Percentiles rank a stretch among this genome's conserved stretches.
Conservation (phyloP, 805 yeast species). For the Cyberlindnera xylosilytica region DNA sequence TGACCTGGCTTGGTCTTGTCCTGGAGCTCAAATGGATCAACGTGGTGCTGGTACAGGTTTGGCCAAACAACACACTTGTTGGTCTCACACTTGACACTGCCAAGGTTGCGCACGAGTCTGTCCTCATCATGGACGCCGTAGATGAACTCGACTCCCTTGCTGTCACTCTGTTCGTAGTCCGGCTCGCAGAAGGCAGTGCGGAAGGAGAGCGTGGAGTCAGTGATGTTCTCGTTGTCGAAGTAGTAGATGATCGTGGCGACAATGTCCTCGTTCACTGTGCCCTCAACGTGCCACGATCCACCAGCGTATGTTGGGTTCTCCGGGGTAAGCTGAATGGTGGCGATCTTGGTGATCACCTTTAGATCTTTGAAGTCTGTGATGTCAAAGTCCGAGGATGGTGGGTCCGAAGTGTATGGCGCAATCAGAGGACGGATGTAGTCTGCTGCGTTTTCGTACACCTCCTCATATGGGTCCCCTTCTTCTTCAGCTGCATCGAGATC, state of each 20-base stretch:
- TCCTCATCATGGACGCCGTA: constrained; percentile 5
- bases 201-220: constrained; percentile 5
- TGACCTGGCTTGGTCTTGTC: constrained; percentile 8
- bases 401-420: constrained; percentile 2
- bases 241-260: constrained; percentile 11
- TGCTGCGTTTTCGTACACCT: neutral
- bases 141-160: constrained; percentile 1
- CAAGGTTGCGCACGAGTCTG: neutral
- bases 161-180: constrained; percentile 7
- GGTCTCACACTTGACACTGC: constrained; percentile 5
- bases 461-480: neutral
- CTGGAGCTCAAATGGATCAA: constrained; percentile 8
- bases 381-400: constrained; percentile 1
- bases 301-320: constrained; percentile 6
- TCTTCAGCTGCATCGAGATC: neutral
- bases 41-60: constrained; percentile 10
- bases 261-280: constrained; percentile 11
- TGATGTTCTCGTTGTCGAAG: constrained; percentile 9
- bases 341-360: constrained; percentile 12
- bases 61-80: constrained; percentile 11
- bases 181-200: constrained; percentile 9
- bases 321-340: constrained; percentile 10
- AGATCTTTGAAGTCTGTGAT: constrained; percentile 1
- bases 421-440: constrained; percentile 3
- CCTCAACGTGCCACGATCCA: constrained; percentile 14